Percentiles rank a stretch among this genome's conserved stretches.
Evolutionary conservation across 257 asterid genomes (phyloP).

Genomic region (Penstemon davidsonii): DNA sequence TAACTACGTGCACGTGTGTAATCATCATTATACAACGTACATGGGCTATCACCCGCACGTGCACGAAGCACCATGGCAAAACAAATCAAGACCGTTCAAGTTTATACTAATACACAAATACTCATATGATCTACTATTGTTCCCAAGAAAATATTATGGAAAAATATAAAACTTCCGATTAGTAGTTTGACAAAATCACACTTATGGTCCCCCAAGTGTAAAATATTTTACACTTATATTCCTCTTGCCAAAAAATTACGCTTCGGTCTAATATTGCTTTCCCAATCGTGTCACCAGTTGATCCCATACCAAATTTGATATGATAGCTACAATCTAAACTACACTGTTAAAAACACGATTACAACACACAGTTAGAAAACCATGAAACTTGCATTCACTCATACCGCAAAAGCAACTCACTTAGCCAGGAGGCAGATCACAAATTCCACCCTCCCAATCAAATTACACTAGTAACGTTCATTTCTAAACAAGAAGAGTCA

Average conservation of each 20-base stretch:
- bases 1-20: constrained; percentile 46
- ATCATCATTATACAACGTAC: constrained; percentile 23
- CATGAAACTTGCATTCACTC: constrained; percentile 21
- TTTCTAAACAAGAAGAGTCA: not conserved
- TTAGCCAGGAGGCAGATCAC: not conserved
- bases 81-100: not conserved
- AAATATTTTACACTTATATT: no score
- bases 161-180: no score
- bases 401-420: constrained; percentile 18
- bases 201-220: no score
- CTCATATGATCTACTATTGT: not conserved
- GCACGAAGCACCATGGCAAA: constrained; percentile 14
- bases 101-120: not conserved
- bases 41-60: constrained; percentile 24
- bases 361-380: not conserved
- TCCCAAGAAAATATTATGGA: not conserved
- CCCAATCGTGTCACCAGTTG: not conserved
- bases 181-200: no score
- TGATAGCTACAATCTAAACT: not conserved
- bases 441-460: not conserved
- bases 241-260: no score
- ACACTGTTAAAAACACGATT: constrained; percentile 9
- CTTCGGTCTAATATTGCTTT: no score
- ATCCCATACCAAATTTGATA: not conserved
- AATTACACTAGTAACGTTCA: no score